Evolutionary conservation across 2,329 filamentous ascomycete genomes (phyloP).

Genomic region (Sordariomycetes sp.): DNA sequence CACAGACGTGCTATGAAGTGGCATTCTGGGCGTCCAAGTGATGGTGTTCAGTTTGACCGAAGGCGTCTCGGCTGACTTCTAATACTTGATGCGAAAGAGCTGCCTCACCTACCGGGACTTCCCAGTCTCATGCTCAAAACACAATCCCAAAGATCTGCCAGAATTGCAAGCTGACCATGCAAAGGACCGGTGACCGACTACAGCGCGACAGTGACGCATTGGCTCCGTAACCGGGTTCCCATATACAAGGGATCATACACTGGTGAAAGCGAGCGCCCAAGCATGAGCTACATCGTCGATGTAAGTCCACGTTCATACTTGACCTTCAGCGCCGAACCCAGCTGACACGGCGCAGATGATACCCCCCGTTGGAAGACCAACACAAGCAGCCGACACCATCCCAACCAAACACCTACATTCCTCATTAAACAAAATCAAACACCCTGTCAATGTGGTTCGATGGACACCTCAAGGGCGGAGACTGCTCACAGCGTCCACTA

Average conservation of each 20-base stretch:
- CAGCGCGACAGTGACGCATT: conserved; percentile 81
- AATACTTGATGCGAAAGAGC: too few species aligned
- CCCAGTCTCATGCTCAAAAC: too few species aligned
- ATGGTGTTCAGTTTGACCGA: too few species aligned
- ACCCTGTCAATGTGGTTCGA: conserved; percentile 91
- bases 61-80: too few species aligned
- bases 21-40: too few species aligned
- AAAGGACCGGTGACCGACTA: conserved; percentile 88
- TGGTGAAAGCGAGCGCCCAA: conserved; percentile 76
- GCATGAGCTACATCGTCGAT: conserved; percentile 82
- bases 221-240: conserved; percentile 68
- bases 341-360: conserved; percentile 55
- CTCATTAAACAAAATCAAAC: conserved; percentile 97
- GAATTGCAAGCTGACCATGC: conserved; percentile 3
- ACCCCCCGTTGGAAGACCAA: conserved; percentile 67
- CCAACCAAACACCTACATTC: conserved; percentile 94
- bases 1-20: too few species aligned
- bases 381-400: conserved; percentile 74
- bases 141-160: too few species aligned
- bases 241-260: conserved; percentile 63
- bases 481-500: conserved; percentile 86
- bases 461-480: conserved; percentile 96
- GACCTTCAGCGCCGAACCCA: background rate
- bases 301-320: conserved; percentile 46
- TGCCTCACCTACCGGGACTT: too few species aligned